These are phyloP conservation scores for Penicillium sp. DNA, from an alignment of 2,329 filamentous ascomycete species.

Conservation along the genomic window DNA sequence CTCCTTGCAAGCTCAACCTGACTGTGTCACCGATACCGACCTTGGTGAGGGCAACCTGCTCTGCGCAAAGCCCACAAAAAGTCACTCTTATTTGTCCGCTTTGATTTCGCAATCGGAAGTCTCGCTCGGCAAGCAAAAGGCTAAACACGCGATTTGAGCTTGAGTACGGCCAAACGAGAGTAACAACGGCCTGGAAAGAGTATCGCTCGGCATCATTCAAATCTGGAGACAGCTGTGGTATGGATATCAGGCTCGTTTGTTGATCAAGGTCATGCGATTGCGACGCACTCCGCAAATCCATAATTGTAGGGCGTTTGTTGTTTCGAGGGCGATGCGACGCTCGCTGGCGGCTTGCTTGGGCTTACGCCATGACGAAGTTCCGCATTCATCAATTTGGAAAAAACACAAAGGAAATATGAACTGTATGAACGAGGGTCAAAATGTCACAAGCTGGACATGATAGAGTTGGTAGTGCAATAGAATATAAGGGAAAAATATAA, in stretches of 20 bases:
- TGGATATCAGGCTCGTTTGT: constrained; percentile 29
- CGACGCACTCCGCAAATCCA: constrained; percentile 26
- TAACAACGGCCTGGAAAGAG: constrained; percentile 66
- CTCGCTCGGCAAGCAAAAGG: constrained; percentile 77
- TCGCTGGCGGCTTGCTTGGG: constrained; percentile 8
- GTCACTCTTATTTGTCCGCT: constrained; percentile 78
- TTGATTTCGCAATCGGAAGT: constrained; percentile 71
- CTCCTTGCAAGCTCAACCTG: constrained; percentile 64
- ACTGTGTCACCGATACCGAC: constrained; percentile 78
- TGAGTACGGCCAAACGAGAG: constrained; percentile 88
- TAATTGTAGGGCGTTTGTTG: constrained; percentile 18
- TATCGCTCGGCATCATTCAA: constrained; percentile 23
- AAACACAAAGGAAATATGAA: neutral
- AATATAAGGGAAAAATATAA: neutral
- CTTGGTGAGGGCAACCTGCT: constrained; percentile 61
- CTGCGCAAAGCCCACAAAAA: constrained; percentile 68
- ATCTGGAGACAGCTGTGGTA: constrained; percentile 39
- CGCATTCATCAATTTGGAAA: constrained; percentile 4
- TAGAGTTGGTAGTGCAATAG: neutral
- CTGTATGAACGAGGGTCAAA: neutral
- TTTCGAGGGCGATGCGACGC: neutral
- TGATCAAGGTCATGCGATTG: constrained; percentile 20
- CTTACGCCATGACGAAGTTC: constrained; percentile 10
- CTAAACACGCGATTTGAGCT: constrained; percentile 69
- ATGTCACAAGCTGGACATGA: neutral